Base-by-base conservation (phyloP, 164 flowering plant genomes). In the Vitis rupestris region DNA sequence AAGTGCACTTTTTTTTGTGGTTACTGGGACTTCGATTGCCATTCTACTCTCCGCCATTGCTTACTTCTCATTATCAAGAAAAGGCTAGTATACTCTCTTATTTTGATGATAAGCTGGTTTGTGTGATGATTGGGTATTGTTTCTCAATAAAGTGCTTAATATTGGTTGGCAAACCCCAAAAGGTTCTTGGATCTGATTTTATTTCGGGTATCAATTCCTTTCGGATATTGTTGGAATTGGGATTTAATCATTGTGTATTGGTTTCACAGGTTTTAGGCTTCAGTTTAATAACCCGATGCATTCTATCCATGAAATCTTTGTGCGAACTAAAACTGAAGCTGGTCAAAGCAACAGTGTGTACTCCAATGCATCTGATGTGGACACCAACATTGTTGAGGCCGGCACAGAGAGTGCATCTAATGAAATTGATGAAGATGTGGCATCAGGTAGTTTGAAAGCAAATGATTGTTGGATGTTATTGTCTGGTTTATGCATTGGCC, bases 21-120 rank as follows among this genome's bases (percentile, higher is more conserved):
- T 85, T 27, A 19, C 75, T 73, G 90, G 93, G 71, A 74, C 84
- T 69, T 83, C 90, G 9, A 59, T 84, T 67, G 85, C 80, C 52
- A 72, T 82, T 61, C n/a, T 83, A 51, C 63, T 89, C 55, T 81
- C 84, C 59, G 82, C 79, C n/a, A 8, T 86, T 77, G 82, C 85
- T 72, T 75, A 81, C 65, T 75, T 84, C 67, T 79, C 84, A 9
- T 66, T 86, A 10, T 74, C 87, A 10, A 74, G 73, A 61, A 84
- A 76, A 70, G 93, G 93, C 81, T 8, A 44, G n/a, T 60, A 2
- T 6, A 16, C 9, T 59, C 3, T 37, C 44, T 27, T 7, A 9
- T 50, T 19, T 49, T 15, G 9, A n/a, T 31, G 50, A 62, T 27
- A 14, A 64, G 37, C 50, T 57, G 7, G 30, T 56, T 2, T 67